These are phyloP conservation scores for Trypanosoma cruzi DNA, from an alignment of 208 protist genomes.

Conservation along the genomic window DNA sequence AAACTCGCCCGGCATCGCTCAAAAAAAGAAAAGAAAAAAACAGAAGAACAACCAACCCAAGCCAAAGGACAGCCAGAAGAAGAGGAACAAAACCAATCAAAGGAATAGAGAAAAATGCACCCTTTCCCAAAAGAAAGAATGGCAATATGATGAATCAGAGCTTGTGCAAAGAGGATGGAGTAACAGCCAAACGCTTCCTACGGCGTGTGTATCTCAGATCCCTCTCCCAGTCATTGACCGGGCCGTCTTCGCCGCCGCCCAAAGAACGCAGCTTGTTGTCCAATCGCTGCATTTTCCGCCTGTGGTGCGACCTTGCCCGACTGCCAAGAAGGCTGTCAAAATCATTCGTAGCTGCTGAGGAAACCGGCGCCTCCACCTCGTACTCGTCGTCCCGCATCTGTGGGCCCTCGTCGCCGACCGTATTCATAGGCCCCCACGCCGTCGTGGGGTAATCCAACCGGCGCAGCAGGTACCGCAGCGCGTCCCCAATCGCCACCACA, in stretches of 20 bases:
- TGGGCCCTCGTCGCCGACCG: not conserved
- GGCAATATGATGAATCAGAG: not conserved
- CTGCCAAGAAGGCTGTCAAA: conserved; percentile 6
- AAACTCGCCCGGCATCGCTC: too few relatives aligned
- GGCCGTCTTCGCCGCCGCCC: conserved; percentile 3
- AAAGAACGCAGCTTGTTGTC: conserved; percentile 14
- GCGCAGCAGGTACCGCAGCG: conserved; percentile 54
- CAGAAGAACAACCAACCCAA: not conserved
- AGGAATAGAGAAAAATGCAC: not conserved
- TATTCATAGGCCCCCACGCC: not conserved
- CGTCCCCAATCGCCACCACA: conserved; percentile 57
- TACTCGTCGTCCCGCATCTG: conserved; percentile 32
- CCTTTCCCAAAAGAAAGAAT: not conserved
- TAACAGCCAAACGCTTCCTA: not conserved
- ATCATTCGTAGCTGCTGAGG: conserved; percentile 14
- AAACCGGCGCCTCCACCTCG: conserved; percentile 17
- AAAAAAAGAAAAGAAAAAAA: conserved; percentile 14
- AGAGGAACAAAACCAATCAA: conserved; percentile 6
- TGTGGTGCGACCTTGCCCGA: conserved; percentile 1
- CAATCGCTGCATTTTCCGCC: conserved; percentile 11
- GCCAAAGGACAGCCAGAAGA: not conserved
- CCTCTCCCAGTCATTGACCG: conserved; percentile 32
- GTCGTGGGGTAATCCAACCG: conserved; percentile 21
- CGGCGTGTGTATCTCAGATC: conserved; percentile 5
- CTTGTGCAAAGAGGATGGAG: not conserved